These are phyloP conservation scores for Hebeloma cylindrosporum DNA, from an alignment of 768 basidiomycete species.

Conservation along the genomic window DNA sequence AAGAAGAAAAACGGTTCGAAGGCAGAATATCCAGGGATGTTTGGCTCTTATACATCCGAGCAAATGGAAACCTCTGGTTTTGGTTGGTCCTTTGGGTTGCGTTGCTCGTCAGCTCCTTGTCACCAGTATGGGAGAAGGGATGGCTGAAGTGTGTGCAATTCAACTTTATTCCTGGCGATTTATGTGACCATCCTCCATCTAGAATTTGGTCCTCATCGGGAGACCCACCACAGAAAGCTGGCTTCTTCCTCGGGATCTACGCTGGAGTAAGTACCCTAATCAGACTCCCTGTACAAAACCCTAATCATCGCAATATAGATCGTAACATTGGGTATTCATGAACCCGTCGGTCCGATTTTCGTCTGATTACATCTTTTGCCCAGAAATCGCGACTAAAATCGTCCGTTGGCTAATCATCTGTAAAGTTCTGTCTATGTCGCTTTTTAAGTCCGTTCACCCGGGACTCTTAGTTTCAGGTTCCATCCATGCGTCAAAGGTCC, in stretches of 20 bases:
- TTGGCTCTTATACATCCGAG: slow-evolving; percentile 48
- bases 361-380: too few relatives aligned
- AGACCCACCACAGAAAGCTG: slow-evolving; percentile 25
- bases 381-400: too few relatives aligned
- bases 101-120: slow-evolving; percentile 56
- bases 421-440: too few relatives aligned
- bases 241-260: too few relatives aligned
- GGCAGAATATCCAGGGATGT: slow-evolving; percentile 67
- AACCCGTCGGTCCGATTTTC: too few relatives aligned
- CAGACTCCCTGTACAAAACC: too few relatives aligned
- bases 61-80: slow-evolving; percentile 48
- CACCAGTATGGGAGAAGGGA: slow-evolving; percentile 70
- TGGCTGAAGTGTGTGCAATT: slow-evolving; percentile 54
- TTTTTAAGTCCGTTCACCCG: slow-evolving; percentile 14
- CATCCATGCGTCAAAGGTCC: slow-evolving; percentile 53
- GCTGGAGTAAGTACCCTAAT: too few relatives aligned
- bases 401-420: too few relatives aligned
- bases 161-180: too few relatives aligned
- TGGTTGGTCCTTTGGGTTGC: slow-evolving; percentile 58
- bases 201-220: slow-evolving; percentile 4
- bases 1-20: slow-evolving; percentile 79
- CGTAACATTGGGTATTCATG: too few relatives aligned
- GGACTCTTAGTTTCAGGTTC: slow-evolving; percentile 46
- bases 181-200: too few relatives aligned
- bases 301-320: too few relatives aligned